A percentile compares a stretch with the other conserved stretches of the same genome.
These are phyloP conservation scores for Boletus rubropictus DNA, from an alignment of 768 basidiomycete genomes.

Conservation along the genomic window DNA sequence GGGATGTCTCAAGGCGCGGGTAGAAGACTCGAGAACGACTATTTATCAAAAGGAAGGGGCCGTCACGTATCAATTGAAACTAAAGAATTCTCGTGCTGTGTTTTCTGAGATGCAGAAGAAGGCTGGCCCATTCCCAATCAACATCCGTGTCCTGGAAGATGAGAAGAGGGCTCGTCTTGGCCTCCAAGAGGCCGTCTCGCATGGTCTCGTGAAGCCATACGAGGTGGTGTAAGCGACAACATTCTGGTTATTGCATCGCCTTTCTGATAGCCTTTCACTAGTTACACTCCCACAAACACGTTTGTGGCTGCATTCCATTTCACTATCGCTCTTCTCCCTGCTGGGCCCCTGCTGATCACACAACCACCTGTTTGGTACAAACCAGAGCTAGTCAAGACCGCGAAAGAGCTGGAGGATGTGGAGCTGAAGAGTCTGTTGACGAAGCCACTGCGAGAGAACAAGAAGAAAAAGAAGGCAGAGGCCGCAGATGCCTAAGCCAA, in stretches of 20 bases:
- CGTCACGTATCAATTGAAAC: constrained; percentile 92
- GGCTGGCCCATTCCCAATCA: constrained; percentile 97
- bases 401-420: constrained; percentile 84
- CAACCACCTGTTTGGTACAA: constrained; percentile 92
- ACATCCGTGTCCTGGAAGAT: constrained; percentile 87
- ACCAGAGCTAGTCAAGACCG: constrained; percentile 82
- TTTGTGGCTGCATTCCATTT: constrained; percentile 96
- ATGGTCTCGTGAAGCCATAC: constrained; percentile 89
- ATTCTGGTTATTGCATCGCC: background rate
- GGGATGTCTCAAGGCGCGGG: constrained; percentile 60
- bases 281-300: constrained; percentile 76
- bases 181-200: constrained; percentile 92
- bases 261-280: constrained; percentile 23
- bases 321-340: constrained; percentile 88
- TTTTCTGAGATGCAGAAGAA: constrained; percentile 98
- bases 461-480: constrained; percentile 85
- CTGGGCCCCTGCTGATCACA: constrained; percentile 82
- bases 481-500: constrained; percentile 35
- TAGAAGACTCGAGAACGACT: constrained; percentile 85
- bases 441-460: constrained; percentile 78
- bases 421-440: constrained; percentile 75
- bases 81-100: constrained; percentile 94
- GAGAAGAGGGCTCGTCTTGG: constrained; percentile 96
- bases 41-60: constrained; percentile 86
- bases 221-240: constrained; percentile 73